These are phyloP conservation scores for Trifolium subterraneum DNA, from an alignment of 306 rosid genomes.

Conservation along the genomic window DNA sequence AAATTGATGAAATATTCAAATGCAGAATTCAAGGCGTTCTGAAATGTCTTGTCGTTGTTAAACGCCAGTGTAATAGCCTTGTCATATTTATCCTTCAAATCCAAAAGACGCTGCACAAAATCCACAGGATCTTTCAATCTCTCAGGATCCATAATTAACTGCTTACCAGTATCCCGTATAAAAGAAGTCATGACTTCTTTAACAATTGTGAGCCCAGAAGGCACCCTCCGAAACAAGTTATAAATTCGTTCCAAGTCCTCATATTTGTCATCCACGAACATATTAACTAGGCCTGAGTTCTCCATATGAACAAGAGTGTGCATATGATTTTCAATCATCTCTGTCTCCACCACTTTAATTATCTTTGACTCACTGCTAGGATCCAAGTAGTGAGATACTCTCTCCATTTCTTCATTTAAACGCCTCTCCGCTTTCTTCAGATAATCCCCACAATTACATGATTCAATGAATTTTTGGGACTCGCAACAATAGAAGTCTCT, in stretches of 20 bases:
- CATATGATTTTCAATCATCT: constrained; percentile 62
- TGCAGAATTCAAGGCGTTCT: constrained; percentile 64
- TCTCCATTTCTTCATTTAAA: constrained; percentile 58
- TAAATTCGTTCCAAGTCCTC: constrained; percentile 61
- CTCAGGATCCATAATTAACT: constrained; percentile 57
- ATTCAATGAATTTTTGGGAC: constrained; percentile 60
- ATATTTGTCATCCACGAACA: constrained; percentile 61
- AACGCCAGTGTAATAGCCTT: constrained; percentile 52
- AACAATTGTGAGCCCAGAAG: constrained; percentile 54
- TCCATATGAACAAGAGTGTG: constrained; percentile 58
- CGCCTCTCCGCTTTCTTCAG: constrained; percentile 61
- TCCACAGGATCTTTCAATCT: constrained; percentile 63
- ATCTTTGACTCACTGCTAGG: constrained; percentile 54
- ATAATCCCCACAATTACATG: constrained; percentile 65
- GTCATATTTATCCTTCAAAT: constrained; percentile 64
- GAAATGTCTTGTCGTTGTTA: constrained; percentile 58
- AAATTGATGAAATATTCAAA: constrained; percentile 66
- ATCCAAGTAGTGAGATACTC: constrained; percentile 63
- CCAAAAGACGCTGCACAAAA: constrained; percentile 59
- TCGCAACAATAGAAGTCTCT: constrained; percentile 54
- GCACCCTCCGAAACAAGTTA: constrained; percentile 56
- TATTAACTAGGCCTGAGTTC: constrained; percentile 60
- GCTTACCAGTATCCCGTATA: constrained; percentile 58
- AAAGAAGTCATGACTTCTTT: constrained; percentile 58
- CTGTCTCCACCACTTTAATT: constrained; percentile 57